These are phyloP conservation scores for Penicillium occitanis DNA, from an alignment of 2,329 filamentous ascomycete species.

Conservation along the genomic window DNA sequence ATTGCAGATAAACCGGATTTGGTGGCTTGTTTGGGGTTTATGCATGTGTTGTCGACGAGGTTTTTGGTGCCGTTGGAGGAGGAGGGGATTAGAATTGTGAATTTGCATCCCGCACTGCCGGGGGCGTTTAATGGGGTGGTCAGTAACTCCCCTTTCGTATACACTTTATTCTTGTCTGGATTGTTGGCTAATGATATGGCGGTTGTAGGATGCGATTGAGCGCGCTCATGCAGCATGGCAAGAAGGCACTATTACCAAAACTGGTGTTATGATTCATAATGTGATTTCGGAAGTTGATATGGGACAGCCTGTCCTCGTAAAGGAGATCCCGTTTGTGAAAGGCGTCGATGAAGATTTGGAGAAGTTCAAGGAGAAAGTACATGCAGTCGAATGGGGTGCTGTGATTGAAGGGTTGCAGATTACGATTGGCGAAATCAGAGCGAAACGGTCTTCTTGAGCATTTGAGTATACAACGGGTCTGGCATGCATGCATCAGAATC, in stretches of 20 bases:
- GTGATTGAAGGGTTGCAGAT: conserved; percentile 69
- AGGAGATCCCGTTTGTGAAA: conserved; percentile 65
- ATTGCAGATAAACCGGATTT: conserved; percentile 67
- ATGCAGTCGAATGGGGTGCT: conserved; percentile 71
- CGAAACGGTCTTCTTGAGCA: conserved; percentile 22
- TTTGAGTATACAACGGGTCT: background rate
- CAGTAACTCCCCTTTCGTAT: conserved; percentile 24
- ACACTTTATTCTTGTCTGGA: background rate
- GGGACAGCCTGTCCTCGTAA: conserved; percentile 69
- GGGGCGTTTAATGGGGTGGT: conserved; percentile 73
- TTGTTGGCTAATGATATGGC: background rate
- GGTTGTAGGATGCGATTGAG: conserved; percentile 63
- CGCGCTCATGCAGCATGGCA: conserved; percentile 73
- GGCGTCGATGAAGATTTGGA: conserved; percentile 63
- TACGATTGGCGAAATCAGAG: conserved; percentile 35
- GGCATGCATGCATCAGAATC: background rate
- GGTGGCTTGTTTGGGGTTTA: conserved; percentile 81
- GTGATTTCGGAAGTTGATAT: conserved; percentile 78
- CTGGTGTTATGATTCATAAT: conserved; percentile 86
- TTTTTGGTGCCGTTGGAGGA: conserved; percentile 69
- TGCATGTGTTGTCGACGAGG: conserved; percentile 72
- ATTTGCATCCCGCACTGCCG: conserved; percentile 74
- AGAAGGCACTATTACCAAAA: conserved; percentile 64
- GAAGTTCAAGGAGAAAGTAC: conserved; percentile 70
- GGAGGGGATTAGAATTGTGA: conserved; percentile 69